Conservation (phyloP, 1,284 basidiomycete genomes). For the Cryptococcus sp. region DNA sequence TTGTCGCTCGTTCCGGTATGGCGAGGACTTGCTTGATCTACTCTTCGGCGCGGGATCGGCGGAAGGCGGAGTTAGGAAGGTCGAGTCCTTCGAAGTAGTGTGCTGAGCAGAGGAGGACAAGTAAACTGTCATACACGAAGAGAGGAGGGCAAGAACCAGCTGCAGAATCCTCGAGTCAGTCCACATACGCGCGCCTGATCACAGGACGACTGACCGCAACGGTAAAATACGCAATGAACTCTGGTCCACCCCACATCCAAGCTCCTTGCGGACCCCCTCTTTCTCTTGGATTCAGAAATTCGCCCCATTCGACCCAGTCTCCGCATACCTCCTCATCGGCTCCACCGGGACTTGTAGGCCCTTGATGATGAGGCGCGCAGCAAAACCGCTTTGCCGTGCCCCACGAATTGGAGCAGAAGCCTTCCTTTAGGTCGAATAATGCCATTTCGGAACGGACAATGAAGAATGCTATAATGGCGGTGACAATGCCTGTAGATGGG, state of each 20-base stretch:
- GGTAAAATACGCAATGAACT: slow-evolving; percentile 71
- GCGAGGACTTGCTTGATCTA: slow-evolving; percentile 14
- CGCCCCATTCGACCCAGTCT: slow-evolving; percentile 75
- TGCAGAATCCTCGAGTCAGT: slow-evolving; percentile 8
- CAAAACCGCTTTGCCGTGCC: slow-evolving; percentile 80
- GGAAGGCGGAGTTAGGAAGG: slow-evolving; percentile 64
- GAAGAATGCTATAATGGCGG: slow-evolving; percentile 80
- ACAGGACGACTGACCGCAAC: slow-evolving; percentile 68
- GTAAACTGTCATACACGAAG: slow-evolving; percentile 78
- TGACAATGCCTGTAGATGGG: slow-evolving; percentile 63
- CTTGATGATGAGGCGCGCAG: slow-evolving; percentile 58
- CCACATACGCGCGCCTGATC: neutral
- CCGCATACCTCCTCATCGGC: slow-evolving; percentile 59
- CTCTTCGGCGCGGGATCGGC: slow-evolving; percentile 8
- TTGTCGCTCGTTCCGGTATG: slow-evolving; percentile 26
- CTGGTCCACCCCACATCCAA: slow-evolving; percentile 47
- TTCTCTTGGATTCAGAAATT: slow-evolving; percentile 41
- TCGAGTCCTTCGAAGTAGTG: slow-evolving; percentile 81
- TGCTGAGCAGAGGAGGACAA: slow-evolving; percentile 86
- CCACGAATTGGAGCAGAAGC: slow-evolving; percentile 74
- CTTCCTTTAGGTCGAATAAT: slow-evolving; percentile 93
- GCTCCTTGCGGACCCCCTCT: slow-evolving; percentile 21
- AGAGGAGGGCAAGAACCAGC: slow-evolving; percentile 67
- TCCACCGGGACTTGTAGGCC: slow-evolving; percentile 22
- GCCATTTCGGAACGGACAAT: slow-evolving; percentile 85